A percentile compares a stretch with the other conserved stretches of the same genome.
phyloP scores from a whole-genome alignment of 2,329 filamentous ascomycete species.

The Pestalotiopsis sp. region DNA sequence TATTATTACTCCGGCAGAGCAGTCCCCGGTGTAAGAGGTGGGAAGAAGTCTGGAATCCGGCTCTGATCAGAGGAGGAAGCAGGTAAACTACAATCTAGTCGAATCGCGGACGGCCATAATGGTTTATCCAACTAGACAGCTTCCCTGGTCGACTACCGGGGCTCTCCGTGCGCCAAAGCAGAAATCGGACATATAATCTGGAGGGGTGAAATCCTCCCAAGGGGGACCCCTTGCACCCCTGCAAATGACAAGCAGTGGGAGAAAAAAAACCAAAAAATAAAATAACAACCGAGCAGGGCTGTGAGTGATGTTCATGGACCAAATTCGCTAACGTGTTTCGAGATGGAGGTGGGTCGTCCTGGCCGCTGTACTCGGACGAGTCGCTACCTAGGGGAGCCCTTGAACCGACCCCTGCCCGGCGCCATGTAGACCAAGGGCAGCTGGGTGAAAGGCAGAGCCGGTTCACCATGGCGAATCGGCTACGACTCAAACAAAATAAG shows the following conservation, averaged over 20 bases:
- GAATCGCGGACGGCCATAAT: slow-evolving; percentile 25
- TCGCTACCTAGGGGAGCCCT: slow-evolving; percentile 25
- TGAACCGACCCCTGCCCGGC: slow-evolving; percentile 20
- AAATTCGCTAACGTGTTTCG: slow-evolving; percentile 36
- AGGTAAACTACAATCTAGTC: slow-evolving; percentile 24
- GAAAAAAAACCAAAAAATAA: neutral
- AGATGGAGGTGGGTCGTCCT: slow-evolving; percentile 29
- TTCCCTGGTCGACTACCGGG: slow-evolving; percentile 35
- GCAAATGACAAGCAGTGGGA: slow-evolving; percentile 36
- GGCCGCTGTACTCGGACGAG: slow-evolving; percentile 27
- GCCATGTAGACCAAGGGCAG: neutral
- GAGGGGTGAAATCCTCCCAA: slow-evolving; percentile 37
- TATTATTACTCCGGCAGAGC: neutral
- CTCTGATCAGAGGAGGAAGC: slow-evolving; percentile 28
- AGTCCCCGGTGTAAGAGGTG: slow-evolving; percentile 17
- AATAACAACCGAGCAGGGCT: slow-evolving; percentile 40
- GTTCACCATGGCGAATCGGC: slow-evolving; percentile 17
- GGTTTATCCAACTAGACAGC: slow-evolving; percentile 26
- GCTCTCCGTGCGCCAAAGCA: slow-evolving; percentile 48
- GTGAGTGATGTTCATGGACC: slow-evolving; percentile 33
- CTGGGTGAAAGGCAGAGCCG: slow-evolving; percentile 4
- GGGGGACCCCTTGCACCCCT: slow-evolving; percentile 32
- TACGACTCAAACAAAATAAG: slow-evolving; percentile 14
- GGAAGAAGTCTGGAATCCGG: slow-evolving; percentile 27
- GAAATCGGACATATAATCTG: slow-evolving; percentile 52